These are phyloP conservation scores for Jasminum sambac DNA, from an alignment of 257 asterid species.

Conservation along the genomic window DNA sequence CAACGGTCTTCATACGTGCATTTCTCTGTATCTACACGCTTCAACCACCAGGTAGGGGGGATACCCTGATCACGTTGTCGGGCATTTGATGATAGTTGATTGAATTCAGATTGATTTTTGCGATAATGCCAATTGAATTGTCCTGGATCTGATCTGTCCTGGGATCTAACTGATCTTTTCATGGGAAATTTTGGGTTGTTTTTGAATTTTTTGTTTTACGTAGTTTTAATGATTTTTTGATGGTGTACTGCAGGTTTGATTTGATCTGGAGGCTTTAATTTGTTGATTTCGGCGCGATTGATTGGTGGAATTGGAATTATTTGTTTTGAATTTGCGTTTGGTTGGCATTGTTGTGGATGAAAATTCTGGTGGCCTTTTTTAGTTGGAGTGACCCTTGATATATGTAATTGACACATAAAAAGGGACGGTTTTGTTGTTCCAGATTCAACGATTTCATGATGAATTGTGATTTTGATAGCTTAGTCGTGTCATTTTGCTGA, in stretches of 20 bases:
- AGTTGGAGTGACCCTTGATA: slow-evolving; percentile 31
- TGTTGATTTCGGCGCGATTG: slow-evolving; percentile 20
- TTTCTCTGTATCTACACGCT: slow-evolving; percentile 17
- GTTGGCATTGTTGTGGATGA: slow-evolving; percentile 26
- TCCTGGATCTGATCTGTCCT: slow-evolving; percentile 71
- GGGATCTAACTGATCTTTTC: slow-evolving; percentile 25
- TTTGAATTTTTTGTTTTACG: slow-evolving; percentile 14
- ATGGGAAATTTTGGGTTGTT: background rate
- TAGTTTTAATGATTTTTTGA: slow-evolving; percentile 28
- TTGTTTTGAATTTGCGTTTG: slow-evolving; percentile 14
- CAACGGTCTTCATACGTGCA: slow-evolving; percentile 29
- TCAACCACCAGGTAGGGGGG: slow-evolving; percentile 38
- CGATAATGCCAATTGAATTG: slow-evolving; percentile 30
- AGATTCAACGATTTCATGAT: slow-evolving; percentile 29
- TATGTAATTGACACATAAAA: slow-evolving; percentile 13
- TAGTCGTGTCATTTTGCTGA: slow-evolving; percentile 26
- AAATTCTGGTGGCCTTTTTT: slow-evolving; percentile 28
- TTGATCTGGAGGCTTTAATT: slow-evolving; percentile 47
- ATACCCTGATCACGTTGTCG: slow-evolving; percentile 11
- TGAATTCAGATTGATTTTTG: slow-evolving; percentile 10
- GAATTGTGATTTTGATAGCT: slow-evolving; percentile 14
- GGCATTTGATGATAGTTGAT: background rate
- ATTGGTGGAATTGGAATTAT: slow-evolving; percentile 17
- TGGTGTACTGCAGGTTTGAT: slow-evolving; percentile 52
- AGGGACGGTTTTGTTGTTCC: slow-evolving; percentile 23